Percentiles rank a stretch among this genome's conserved stretches.
phyloP scores from a whole-genome alignment of 164 flowering plant genomes.

The Tetracentron sinense region DNA sequence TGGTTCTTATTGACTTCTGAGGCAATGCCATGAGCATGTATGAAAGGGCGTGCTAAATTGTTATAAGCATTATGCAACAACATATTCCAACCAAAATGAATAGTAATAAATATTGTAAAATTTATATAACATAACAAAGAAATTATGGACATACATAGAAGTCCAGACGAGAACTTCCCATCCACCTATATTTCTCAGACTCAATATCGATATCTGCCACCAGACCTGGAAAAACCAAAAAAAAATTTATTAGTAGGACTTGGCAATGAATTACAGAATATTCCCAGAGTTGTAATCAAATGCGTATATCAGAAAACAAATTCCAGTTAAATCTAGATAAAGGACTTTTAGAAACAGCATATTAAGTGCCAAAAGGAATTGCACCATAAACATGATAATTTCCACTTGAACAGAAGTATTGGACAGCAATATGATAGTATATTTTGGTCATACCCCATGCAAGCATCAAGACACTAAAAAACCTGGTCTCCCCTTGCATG shows the following conservation, averaged over 20 bases:
- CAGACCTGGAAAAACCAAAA: conserved; percentile 53
- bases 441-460: conserved; percentile 80
- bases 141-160: conserved; percentile 62
- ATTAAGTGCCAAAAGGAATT: neutral
- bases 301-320: neutral
- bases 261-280: neutral
- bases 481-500: conserved; percentile 63
- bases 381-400: neutral
- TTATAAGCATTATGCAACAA: neutral
- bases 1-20: neutral
- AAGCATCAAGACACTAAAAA: conserved; percentile 91
- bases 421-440: neutral
- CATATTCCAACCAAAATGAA: too few species aligned
- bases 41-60: neutral
- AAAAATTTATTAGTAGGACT: neutral
- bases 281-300: neutral
- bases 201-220: conserved; percentile 97
- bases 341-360: neutral
- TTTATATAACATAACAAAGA: conserved; percentile 1
- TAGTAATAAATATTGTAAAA: neutral
- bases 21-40: neutral
- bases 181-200: conserved; percentile 96
- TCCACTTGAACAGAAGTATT: neutral
- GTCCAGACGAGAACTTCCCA: conserved; percentile 95
- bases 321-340: neutral